Conservation (phyloP, 371 early-diverging fungal species). For the Apophysomyces sp. region DNA sequence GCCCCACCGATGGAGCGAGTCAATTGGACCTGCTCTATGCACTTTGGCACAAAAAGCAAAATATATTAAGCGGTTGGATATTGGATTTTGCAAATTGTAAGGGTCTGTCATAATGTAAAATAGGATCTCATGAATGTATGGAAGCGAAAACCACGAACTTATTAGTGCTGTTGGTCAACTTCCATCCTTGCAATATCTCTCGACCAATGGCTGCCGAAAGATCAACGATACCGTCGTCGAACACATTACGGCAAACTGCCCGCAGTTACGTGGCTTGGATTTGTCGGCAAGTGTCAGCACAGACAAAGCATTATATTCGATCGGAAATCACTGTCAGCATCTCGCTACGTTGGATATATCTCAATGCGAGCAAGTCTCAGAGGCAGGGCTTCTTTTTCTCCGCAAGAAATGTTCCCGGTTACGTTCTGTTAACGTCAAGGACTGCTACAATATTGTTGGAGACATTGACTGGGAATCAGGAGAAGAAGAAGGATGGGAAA, state of each 20-base stretch:
- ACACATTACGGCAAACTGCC: not conserved
- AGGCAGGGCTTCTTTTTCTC: slow-evolving; percentile 6
- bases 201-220: not conserved
- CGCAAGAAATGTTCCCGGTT: slow-evolving; percentile 1
- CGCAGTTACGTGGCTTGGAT: slow-evolving; percentile 5
- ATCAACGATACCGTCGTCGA: slow-evolving; percentile 5
- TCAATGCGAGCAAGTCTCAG: slow-evolving; percentile 11
- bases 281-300: slow-evolving; percentile 4
- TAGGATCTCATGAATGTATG: not conserved
- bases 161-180: not conserved
- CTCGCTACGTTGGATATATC: slow-evolving; percentile 9
- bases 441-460: slow-evolving; percentile 15
- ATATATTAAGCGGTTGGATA: not conserved
- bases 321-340: slow-evolving; percentile 2
- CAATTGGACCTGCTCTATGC: not conserved
- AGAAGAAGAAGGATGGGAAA: slow-evolving; percentile 6
- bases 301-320: slow-evolving; percentile 4
- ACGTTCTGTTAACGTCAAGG: slow-evolving; percentile 8
- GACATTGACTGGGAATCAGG: not conserved
- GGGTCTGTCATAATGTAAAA: not conserved
- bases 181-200: not conserved
- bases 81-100: slow-evolving; percentile 11
- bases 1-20: slow-evolving; percentile 13
- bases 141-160: not conserved
- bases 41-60: not conserved